Evolutionary conservation across 768 basidiomycete species (phyloP), one percentile per base, ranked within the genome.

Genomic region (Suillus alpinus): DNA sequence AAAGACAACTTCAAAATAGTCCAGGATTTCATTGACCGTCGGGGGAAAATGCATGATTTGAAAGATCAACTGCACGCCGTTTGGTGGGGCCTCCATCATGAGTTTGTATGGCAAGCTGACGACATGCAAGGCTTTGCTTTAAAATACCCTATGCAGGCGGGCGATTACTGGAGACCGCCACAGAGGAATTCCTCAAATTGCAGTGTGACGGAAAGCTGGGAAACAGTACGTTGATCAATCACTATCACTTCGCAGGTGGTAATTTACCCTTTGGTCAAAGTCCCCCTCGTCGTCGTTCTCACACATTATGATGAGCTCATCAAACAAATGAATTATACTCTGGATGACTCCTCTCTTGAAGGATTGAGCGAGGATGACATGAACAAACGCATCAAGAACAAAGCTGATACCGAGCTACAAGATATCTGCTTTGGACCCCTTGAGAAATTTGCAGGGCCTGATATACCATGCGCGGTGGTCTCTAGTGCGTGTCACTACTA

Each of bases 211-310:
- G 13, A 1, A 16, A 39, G 16, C 44, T 61, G 16, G 60, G 56
- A 37, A 20, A 49, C 6, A 57, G 60, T 57, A 26, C n/a, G 60
- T 56, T 14, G 3, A 51, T 20, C 6, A 4, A 40, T 16, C 2
- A 18, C 20, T 16, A 37, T 36, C 6, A 23, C 36, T 51, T 5
- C 10, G 36, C 29, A 2, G 10, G 31, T 10, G 7, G 18, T 20
- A 12, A 10, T 14, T 26, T 3, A 26, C 26, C 13, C 2, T 26
- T 26, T 26, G 26, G 26, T 26, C 13, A 26, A 23, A 61, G 60
- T 61, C 23, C 60, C 60, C 29, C 10, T 47, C 4, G 31, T 61
- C 13, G 34, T 57, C 14, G 60, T 57, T 18, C 49, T 61, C 46
- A 61, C 60, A 5, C 49, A 61, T 50, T 56, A 52, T 20, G 58